These are phyloP conservation scores for Aspergillus sergii DNA, from an alignment of 2,329 filamentous ascomycete species.

Conservation along the genomic window DNA sequence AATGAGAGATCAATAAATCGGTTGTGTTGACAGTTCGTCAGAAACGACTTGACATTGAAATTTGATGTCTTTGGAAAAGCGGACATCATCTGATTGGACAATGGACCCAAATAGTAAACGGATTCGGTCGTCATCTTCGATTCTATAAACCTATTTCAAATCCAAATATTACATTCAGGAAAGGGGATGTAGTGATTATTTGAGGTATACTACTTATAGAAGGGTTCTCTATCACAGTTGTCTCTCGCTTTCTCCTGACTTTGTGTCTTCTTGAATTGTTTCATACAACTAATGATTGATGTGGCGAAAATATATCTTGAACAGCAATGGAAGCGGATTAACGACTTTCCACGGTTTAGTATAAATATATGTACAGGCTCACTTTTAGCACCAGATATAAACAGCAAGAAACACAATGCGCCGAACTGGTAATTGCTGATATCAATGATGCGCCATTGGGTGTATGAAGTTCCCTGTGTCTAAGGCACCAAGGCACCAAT, in stretches of 20 bases:
- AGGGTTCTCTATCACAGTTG: neutral
- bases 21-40: neutral
- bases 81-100: neutral
- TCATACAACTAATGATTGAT: neutral
- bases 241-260: neutral
- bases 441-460: neutral
- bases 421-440: neutral
- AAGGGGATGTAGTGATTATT: neutral
- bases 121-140: neutral
- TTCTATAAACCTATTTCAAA: neutral
- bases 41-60: neutral
- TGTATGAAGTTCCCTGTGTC: slow-evolving; percentile 10
- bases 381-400: neutral
- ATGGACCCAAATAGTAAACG: neutral
- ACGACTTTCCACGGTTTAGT: neutral
- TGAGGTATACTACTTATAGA: neutral
- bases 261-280: neutral
- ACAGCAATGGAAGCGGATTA: neutral
- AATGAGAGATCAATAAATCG: neutral
- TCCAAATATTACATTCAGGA: neutral
- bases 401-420: neutral
- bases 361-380: neutral
- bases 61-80: neutral
- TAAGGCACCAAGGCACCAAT: slow-evolving; percentile 20
- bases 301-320: neutral